Evolutionary conservation across 805 yeast genomes (phyloP), one percentile per base, ranked within the genome.

Genomic region (Yarrowia sp.): DNA sequence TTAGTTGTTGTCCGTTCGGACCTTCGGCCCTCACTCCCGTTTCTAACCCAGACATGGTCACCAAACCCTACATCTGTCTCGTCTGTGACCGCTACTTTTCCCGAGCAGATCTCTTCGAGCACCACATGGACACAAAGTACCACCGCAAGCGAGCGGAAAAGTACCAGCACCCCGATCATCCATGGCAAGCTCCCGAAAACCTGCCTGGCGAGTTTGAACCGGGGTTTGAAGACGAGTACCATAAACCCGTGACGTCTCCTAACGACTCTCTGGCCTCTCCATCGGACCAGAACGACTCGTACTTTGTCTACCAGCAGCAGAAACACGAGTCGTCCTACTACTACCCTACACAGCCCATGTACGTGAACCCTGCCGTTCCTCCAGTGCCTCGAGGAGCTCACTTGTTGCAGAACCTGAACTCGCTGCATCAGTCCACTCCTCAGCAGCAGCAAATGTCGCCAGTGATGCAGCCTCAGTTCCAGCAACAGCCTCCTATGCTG

Each of bases 81-180:
- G 71, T 71, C 17, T 75, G 78, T 69, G 68, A 74, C 66, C 71
- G 78, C 8, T 74, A 73, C 57, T 75, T 74, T 66, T 70, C 73
- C 32, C 69, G 78, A 10, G 68, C 70, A 18, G 78, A 75, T 44
- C 69, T 75, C 14, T 75, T 71, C 63, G 78, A 75, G 58, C 75
- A 75, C 67, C 78, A 75, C 44, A 65, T 75, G 41, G 66, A 66
- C 36, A 74, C 78, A 8, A 71, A 72, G 65, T 70, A 74, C 50
- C 77, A 75, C 58, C 70, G 72, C 15, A 71, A 74, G 28, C 71
- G 75, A 2, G 57, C 57, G 18, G 57, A 58, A 35, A 58, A 58
- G 28, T 44, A 42, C 50, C 64, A 22, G 33, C 42, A 58, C 9
- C 55, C 62, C 8, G 53, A 42, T 18, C 50, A 58, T 17, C 64